Evolutionary conservation across 441 rosid species (phyloP).

Genomic region (Aquilaria agallochum): DNA sequence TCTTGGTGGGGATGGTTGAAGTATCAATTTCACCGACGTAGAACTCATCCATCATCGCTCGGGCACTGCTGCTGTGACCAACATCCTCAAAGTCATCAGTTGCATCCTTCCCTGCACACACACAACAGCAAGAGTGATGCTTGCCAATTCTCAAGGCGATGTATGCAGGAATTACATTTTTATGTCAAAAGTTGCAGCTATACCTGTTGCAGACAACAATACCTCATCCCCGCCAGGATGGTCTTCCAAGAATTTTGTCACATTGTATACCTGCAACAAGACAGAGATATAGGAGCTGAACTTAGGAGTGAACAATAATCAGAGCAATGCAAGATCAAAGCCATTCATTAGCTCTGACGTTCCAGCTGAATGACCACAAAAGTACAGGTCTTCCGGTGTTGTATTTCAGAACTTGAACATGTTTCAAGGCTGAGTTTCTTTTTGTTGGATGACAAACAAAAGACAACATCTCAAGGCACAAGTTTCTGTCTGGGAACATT

Average conservation of each 20-base stretch:
- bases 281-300: conserved; percentile 1
- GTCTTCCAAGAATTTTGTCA: conserved; percentile 93
- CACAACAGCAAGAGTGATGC: background rate
- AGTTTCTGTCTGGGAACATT: too few species aligned
- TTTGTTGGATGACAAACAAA: too few species aligned
- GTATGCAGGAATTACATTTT: background rate
- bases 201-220: conserved; percentile 81
- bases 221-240: conserved; percentile 99
- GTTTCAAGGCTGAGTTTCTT: too few species aligned
- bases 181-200: background rate
- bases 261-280: conserved; percentile 66
- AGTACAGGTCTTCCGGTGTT: too few species aligned
- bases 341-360: background rate
- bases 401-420: too few species aligned
- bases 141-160: background rate
- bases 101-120: conserved; percentile 73
- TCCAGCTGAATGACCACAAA: too few species aligned
- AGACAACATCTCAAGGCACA: too few species aligned
- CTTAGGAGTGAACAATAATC: background rate
- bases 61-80: conserved; percentile 82
- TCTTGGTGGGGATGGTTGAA: conserved; percentile 54
- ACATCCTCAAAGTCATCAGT: conserved; percentile 94
- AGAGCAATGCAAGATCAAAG: conserved; percentile 5
- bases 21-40: conserved; percentile 67
- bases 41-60: conserved; percentile 81